Evolutionary conservation across 176 grass and related monocot genomes (phyloP), one percentile per base, ranked within the genome.

Genomic region (Triticum monococcum): DNA sequence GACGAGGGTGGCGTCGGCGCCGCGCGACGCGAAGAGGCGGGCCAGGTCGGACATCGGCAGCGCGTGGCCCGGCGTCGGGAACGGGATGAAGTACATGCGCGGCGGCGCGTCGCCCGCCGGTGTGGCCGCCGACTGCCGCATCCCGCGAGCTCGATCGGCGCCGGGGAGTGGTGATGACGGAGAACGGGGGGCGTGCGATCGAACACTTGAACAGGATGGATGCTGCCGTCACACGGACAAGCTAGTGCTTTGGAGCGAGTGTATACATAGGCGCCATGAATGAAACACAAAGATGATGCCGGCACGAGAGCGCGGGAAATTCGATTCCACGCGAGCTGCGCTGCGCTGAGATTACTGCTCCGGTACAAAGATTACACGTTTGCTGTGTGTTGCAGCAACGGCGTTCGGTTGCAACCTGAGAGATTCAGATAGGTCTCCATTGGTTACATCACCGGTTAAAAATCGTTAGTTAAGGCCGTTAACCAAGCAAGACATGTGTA

Each of bases 31-130:
- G 59, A 92, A 95, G 80, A 93, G 80, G 26, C 81, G 87, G 14
- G 86, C 86, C 22, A 93, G 83, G 80, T 95, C 91, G 23, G 89
- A 85, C 93, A 92, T 93, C 12, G 91, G 90, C 72, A 92, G 79
- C 76, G 87, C 87, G 86, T 91, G 90, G 0, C 93, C 90, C 2
- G 83, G 88, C 37, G 93, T 92, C 5, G 93, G 93, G 76, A 95
- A 85, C 24, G 91, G 93, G 86, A 93, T 70, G 86, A 95, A 91
- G 83, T 86, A 91, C 83, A 95, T 79, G 62, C 80, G 79, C 67
- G 36, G 84, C 24, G 80, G 12, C 25, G 33, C 75, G 4, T 38
- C 60, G n/a, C 57, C 79, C 32, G 35, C 4, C 13, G 48, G 81
- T 11, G 75, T 24, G 12, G 52, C 36, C 54, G 67, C 24, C 28